Conservation (phyloP, 805 yeast species). For the Candida pseudoglaebosa region DNA sequence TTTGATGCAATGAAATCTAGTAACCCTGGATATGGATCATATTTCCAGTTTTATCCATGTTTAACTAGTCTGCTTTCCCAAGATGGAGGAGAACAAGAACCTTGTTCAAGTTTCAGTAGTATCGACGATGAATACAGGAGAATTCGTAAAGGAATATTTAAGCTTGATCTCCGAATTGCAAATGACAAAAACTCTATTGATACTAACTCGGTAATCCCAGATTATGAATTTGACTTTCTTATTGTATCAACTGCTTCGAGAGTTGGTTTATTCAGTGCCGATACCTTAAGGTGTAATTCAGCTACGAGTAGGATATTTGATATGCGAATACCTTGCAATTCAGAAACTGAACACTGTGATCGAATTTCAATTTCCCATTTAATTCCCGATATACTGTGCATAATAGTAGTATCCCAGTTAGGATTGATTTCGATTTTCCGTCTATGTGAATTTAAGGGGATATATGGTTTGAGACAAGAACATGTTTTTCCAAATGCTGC, state of each 20-base stretch:
- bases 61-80: conserved; percentile 14
- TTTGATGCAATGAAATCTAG: conserved; percentile 39
- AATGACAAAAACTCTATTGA: background rate
- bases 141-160: conserved; percentile 21
- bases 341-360: conserved; percentile 30
- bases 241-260: conserved; percentile 43
- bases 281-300: conserved; percentile 45
- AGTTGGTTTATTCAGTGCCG: conserved; percentile 43
- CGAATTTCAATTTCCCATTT: conserved; percentile 32
- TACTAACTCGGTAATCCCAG: background rate
- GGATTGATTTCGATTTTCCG: conserved; percentile 36
- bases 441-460: conserved; percentile 32
- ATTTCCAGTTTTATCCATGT: conserved; percentile 32
- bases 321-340: conserved; percentile 30
- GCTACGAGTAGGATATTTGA: conserved; percentile 43
- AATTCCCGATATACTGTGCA: conserved; percentile 33
- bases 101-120: conserved; percentile 17
- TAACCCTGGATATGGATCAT: conserved; percentile 30
- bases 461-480: conserved; percentile 42
- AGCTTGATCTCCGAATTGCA: background rate
- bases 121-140: conserved; percentile 34
- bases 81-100: conserved; percentile 4
- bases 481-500: conserved; percentile 36
- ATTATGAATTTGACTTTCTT: conserved; percentile 8
- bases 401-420: conserved; percentile 33